Evolutionary conservation across 345 rosid species (phyloP).

Genomic region (Populus simonii): DNA sequence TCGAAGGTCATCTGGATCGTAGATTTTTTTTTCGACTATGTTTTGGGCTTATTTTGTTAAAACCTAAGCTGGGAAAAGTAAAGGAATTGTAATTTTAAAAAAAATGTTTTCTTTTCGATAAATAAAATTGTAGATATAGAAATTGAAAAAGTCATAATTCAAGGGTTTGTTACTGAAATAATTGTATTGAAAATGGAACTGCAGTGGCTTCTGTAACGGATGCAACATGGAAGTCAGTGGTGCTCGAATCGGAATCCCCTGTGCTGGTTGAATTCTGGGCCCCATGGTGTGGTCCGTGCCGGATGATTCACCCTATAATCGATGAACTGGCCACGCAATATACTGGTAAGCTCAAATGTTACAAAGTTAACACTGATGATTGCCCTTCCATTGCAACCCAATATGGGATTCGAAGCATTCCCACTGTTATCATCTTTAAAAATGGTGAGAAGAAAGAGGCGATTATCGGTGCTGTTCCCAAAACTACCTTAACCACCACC

Average conservation of each 20-base stretch:
- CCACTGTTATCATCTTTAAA: conserved; percentile 50
- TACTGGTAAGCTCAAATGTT: conserved; percentile 46
- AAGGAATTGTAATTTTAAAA: too few species aligned
- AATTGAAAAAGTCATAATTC: not conserved
- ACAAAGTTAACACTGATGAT: conserved; percentile 49
- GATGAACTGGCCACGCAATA: conserved; percentile 43
- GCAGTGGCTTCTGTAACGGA: conserved; percentile 40
- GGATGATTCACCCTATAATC: conserved; percentile 47
- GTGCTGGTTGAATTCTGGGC: conserved; percentile 58
- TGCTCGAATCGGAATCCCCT: conserved; percentile 34
- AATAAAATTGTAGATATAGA: not conserved
- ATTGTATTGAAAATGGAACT: not conserved
- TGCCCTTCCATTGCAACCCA: conserved; percentile 37
- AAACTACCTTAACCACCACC: conserved; percentile 35
- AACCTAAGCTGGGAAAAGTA: too few species aligned
- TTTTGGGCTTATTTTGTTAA: not conserved
- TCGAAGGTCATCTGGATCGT: conserved; percentile 27
- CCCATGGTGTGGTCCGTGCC: conserved; percentile 60
- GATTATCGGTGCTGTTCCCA: conserved; percentile 48
- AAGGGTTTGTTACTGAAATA: not conserved
- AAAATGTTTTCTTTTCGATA: too few species aligned
- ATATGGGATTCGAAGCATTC: conserved; percentile 51
- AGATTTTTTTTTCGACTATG: not conserved
- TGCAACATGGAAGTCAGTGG: conserved; percentile 36
- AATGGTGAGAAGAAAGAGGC: conserved; percentile 50